These are phyloP conservation scores for Borovskyia barvae DNA, from an alignment of 208 protist genomes.

Conservation along the genomic window DNA sequence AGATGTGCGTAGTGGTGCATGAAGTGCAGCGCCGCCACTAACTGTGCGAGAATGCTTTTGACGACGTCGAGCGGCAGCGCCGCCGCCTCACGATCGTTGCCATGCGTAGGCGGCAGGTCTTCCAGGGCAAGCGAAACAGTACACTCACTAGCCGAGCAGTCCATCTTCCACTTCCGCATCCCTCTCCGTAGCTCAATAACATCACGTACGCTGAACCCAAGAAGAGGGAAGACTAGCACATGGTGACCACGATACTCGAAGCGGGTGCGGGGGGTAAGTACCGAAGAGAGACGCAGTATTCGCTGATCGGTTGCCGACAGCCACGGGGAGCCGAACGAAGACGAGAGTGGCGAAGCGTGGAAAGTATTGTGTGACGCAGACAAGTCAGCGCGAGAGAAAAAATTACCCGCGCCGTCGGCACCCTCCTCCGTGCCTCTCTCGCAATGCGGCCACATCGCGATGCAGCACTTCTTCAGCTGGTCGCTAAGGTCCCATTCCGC, in stretches of 20 bases:
- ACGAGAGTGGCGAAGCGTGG: not conserved
- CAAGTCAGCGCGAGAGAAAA: not conserved
- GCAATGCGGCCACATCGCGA: constrained; percentile 3
- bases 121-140: too few species aligned
- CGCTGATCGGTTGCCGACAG: constrained; percentile 13
- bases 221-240: constrained; percentile 53
- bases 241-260: constrained; percentile 64
- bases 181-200: constrained; percentile 39
- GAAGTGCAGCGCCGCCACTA: constrained; percentile 72
- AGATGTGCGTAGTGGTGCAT: constrained; percentile 57
- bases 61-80: constrained; percentile 16
- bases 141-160: not conserved
- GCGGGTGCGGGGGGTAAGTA: constrained; percentile 18
- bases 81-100: not conserved
- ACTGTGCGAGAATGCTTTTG: constrained; percentile 67
- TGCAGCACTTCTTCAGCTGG: constrained; percentile 26
- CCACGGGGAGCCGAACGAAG: not conserved
- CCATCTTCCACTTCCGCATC: constrained; percentile 4
- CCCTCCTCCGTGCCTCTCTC: not conserved
- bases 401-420: not conserved
- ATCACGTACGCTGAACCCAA: constrained; percentile 61
- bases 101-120: not conserved
- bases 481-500: constrained; percentile 43
- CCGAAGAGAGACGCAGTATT: constrained; percentile 2
- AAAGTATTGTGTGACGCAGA: not conserved